Evolutionary conservation across 1,139 yeast species (phyloP), one percentile per base, ranked within the genome.

Genomic region (Blastobotrys proliferans): DNA sequence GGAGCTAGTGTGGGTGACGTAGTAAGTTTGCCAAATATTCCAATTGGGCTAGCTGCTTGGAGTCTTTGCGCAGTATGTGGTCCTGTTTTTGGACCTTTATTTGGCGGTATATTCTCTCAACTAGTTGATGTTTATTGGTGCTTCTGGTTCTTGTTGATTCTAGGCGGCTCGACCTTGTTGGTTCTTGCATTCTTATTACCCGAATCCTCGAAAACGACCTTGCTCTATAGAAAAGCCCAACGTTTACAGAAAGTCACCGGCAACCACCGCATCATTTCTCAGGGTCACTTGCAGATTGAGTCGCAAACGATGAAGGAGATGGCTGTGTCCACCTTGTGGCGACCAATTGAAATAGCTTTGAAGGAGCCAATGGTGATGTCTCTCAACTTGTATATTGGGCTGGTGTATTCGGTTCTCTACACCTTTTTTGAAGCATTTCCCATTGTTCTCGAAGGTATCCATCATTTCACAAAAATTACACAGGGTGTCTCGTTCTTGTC

Each of bases 1-100:
- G 94, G 88, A 45, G 96, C 95, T 48, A 78, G 94, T 4, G 76
- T 86, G 48, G 71, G 80, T 47, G 96, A 87, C 63, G 65, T 69
- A 74, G 42, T 84, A 81, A 66, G 79, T 82, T 4, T 35, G 14
- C 38, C 38, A 13, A 16, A 22, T 13, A 13, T 35, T 19, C 62
- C 64, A 10, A 40, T 80, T 14, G 90, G 92, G 16, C 76, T 83
- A 77, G 77, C 86, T 1, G 63, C 77, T 27, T 84, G 84, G 68
- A 81, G 87, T 63, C 63, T 83, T 44, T 83, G 86, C 18, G 90
- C 94, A 18, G 80, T 84, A 56, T 73, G 81, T 61, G 94, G 94
- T 48, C 95, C 95, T 1, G 83, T 83, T 33, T 63, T 84, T 40
- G 94, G 94, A 36, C 95, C 95, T 16, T 72, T 85, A 41, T 75